Conservation (phyloP, 352 stramenopile genomes). For the Phytophthora tubulina region DNA sequence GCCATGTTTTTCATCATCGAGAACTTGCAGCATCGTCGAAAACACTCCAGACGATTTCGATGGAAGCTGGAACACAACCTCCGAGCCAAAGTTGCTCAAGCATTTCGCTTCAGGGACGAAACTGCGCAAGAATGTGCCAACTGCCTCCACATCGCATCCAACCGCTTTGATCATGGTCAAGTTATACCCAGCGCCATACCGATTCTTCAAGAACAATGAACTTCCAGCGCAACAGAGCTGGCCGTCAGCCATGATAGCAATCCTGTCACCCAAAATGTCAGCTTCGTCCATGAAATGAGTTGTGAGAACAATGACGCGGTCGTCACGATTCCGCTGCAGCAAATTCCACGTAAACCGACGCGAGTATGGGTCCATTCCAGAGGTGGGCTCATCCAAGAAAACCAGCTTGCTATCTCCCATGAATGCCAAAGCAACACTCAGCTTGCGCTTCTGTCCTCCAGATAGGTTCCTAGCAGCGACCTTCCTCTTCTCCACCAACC, state of each 20-base stretch:
- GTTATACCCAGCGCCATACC: constrained; percentile 93
- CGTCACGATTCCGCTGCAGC: constrained; percentile 80
- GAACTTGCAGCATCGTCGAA: constrained; percentile 88
- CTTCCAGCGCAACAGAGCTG: constrained; percentile 86
- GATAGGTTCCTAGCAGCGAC: constrained; percentile 74
- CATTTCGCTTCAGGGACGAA: constrained; percentile 78
- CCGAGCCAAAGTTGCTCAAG: constrained; percentile 93
- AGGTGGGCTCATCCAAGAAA: constrained; percentile 94
- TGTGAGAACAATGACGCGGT: constrained; percentile 88
- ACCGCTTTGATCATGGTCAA: constrained; percentile 68
- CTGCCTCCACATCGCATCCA: constrained; percentile 43
- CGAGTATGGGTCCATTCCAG: constrained; percentile 96
- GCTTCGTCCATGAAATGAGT: constrained; percentile 92
- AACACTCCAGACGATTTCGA: constrained; percentile 87
- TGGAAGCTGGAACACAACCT: constrained; percentile 96
- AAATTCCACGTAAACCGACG: constrained; percentile 96
- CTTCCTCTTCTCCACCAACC: constrained; percentile 90
- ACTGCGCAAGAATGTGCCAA: constrained; percentile 52
- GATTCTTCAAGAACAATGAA: constrained; percentile 95
- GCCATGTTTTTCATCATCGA: constrained; percentile 62
- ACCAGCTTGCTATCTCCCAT: constrained; percentile 93
- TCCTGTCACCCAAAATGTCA: constrained; percentile 75
- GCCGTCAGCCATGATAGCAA: constrained; percentile 95
- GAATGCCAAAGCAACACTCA: constrained; percentile 96
- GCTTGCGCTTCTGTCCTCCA: constrained; percentile 96